phyloP scores from a whole-genome alignment of 1,284 basidiomycete species.

The Sporisorium graminicola region DNA sequence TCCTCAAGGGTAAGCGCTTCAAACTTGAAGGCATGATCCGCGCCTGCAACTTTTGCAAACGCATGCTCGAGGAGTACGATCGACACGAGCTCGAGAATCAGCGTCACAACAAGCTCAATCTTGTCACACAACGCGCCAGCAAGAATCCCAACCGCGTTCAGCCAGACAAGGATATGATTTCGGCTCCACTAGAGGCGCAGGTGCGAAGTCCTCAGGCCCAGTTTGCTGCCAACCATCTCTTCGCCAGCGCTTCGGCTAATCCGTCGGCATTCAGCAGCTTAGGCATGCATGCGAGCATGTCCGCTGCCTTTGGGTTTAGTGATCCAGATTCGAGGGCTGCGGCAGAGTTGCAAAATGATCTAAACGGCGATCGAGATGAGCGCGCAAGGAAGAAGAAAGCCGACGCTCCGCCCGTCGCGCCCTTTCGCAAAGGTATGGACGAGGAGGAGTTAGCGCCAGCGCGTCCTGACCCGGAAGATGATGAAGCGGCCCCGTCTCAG shows the following conservation, averaged over 20 bases:
- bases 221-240: conserved; percentile 64
- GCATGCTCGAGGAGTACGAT: conserved; percentile 82
- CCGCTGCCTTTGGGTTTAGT: conserved; percentile 18
- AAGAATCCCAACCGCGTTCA: conserved; percentile 40
- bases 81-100: conserved; percentile 43
- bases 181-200: conserved; percentile 69
- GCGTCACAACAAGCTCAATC: conserved; percentile 31
- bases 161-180: conserved; percentile 65
- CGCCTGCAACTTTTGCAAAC: conserved; percentile 92
- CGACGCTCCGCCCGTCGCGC: conserved; percentile 44
- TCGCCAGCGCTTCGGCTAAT: conserved; percentile 48
- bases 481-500: conserved; percentile 20
- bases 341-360: conserved; percentile 1
- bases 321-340: conserved; percentile 17
- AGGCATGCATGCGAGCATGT: conserved; percentile 21
- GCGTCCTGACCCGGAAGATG: conserved; percentile 39
- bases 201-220: conserved; percentile 58
- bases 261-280: conserved; percentile 27
- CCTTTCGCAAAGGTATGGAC: conserved; percentile 59
- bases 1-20: conserved; percentile 93
- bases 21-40: conserved; percentile 91
- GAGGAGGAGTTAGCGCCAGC: conserved; percentile 50
- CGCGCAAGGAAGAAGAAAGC: conserved; percentile 19
- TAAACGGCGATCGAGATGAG: neutral
- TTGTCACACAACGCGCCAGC: conserved; percentile 32